phyloP scores from a whole-genome alignment of 2,329 filamentous ascomycete species.

The Ceratocystiopsis brevicomis region DNA sequence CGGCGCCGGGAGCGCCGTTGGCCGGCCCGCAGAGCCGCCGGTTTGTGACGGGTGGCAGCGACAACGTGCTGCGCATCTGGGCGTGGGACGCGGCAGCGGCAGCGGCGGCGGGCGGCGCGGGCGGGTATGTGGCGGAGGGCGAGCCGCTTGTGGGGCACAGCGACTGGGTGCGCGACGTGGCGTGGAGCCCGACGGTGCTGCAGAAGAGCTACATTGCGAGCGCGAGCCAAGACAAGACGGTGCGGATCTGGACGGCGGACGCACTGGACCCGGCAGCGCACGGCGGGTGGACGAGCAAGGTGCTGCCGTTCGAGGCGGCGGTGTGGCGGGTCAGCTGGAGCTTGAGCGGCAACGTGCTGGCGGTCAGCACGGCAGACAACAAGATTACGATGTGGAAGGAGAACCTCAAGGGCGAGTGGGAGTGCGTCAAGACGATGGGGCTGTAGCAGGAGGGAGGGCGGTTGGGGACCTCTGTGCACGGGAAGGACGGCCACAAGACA shows the following conservation, averaged over 20 bases:
- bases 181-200: conserved; percentile 88
- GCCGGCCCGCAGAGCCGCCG: conserved; percentile 42
- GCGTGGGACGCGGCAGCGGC: conserved; percentile 48
- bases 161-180: conserved; percentile 95
- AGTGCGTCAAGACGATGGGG: conserved; percentile 83
- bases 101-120: conserved; percentile 10
- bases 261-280: conserved; percentile 7
- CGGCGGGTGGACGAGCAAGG: conserved; percentile 65
- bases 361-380: conserved; percentile 86
- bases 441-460: not conserved
- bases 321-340: conserved; percentile 98
- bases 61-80: conserved; percentile 92
- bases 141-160: conserved; percentile 60
- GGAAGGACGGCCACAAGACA: too few species aligned
- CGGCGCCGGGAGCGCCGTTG: conserved; percentile 20
- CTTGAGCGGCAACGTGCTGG: conserved; percentile 86
- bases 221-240: conserved; percentile 89
- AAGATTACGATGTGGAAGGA: conserved; percentile 98
- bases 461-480: too few species aligned
- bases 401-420: conserved; percentile 90
- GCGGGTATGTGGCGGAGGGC: conserved; percentile 37
- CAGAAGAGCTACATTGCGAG: conserved; percentile 94
- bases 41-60: conserved; percentile 87
- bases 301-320: conserved; percentile 70
- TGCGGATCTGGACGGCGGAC: conserved; percentile 87